Percentiles rank a stretch among this genome's conserved stretches.
phyloP scores from a whole-genome alignment of 441 rosid genomes.

The Manihot esculenta region DNA sequence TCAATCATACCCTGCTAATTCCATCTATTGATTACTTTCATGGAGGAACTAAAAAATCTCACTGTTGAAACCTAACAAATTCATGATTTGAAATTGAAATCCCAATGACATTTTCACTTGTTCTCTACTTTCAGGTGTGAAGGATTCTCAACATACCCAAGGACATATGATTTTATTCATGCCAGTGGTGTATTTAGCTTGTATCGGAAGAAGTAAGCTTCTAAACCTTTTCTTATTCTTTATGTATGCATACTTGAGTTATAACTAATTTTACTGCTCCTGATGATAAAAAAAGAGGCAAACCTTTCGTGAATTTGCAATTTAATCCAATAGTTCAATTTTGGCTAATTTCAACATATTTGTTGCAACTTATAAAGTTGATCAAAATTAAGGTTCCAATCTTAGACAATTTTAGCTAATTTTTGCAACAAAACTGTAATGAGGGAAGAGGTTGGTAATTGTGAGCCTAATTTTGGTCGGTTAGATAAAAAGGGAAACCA shows the following conservation, averaged over 20 bases:
- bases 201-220: slow-evolving; percentile 59
- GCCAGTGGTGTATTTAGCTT: slow-evolving; percentile 74
- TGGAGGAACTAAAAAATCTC: slow-evolving; percentile 6
- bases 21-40: background rate
- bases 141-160: slow-evolving; percentile 95
- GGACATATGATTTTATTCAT: slow-evolving; percentile 87
- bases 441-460: no score
- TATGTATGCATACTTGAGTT: background rate
- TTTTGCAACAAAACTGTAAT: no score
- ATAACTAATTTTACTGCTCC: background rate
- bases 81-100: background rate
- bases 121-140: slow-evolving; percentile 69
- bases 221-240: slow-evolving; percentile 15
- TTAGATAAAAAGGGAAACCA: no score
- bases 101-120: slow-evolving; percentile 17
- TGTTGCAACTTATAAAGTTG: no score
- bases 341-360: no score
- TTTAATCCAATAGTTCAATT: no score
- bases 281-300: no score
- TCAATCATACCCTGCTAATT: background rate
- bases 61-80: background rate
- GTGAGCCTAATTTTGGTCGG: no score
- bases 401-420: no score
- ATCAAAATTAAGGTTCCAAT: no score
- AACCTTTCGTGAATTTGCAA: no score